Conservation (phyloP, 192 early-diverging fungal species). For the Podila minutissima region DNA sequence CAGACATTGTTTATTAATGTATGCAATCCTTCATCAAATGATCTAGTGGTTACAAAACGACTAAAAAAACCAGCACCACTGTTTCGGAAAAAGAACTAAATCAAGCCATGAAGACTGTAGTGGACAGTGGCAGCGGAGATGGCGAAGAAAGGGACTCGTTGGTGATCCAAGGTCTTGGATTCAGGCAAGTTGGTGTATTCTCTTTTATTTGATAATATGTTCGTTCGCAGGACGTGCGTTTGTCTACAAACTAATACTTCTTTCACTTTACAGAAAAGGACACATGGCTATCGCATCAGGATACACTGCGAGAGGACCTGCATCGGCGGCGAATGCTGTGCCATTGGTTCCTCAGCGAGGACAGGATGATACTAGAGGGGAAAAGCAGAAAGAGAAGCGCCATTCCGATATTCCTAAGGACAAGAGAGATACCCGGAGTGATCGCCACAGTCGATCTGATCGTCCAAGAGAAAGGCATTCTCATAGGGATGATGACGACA, state of each 20-base stretch:
- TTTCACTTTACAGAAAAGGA: background rate
- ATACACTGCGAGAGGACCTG: too few species aligned
- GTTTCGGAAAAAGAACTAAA: constrained; percentile 61
- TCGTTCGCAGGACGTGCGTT: background rate
- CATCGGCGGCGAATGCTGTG: too few species aligned
- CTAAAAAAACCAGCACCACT: constrained; percentile 48
- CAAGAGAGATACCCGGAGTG: background rate
- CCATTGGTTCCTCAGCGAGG: too few species aligned
- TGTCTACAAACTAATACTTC: background rate
- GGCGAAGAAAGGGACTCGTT: constrained; percentile 37
- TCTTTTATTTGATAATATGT: background rate
- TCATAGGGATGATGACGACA: background rate
- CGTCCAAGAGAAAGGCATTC: background rate
- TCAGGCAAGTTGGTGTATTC: constrained; percentile 10
- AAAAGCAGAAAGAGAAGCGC: too few species aligned
- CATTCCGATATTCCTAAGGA: background rate
- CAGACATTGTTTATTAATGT: background rate
- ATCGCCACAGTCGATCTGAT: background rate
- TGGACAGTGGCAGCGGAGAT: constrained; percentile 33
- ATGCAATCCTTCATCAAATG: background rate
- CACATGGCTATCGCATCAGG: too few species aligned
- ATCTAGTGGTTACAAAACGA: constrained; percentile 56
- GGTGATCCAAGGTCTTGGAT: constrained; percentile 28
- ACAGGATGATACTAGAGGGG: too few species aligned
- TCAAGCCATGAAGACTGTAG: constrained; percentile 47